These are phyloP conservation scores for Termitomyces sp. DNA, from an alignment of 768 basidiomycete species.

Conservation along the genomic window DNA sequence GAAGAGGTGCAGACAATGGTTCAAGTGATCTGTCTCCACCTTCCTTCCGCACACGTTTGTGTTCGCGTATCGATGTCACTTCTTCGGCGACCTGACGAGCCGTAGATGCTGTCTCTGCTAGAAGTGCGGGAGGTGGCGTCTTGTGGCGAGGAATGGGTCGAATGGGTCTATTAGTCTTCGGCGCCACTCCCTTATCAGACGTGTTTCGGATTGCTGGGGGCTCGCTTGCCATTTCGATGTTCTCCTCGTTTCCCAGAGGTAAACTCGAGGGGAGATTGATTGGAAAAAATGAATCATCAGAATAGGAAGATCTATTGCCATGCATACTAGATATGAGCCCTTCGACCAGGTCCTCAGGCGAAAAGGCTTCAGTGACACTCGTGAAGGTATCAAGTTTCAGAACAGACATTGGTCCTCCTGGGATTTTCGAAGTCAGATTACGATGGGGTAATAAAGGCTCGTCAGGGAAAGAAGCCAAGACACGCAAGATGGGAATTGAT, in stretches of 20 bases:
- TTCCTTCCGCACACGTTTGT: neutral
- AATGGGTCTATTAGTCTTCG: neutral
- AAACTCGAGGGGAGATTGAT: neutral
- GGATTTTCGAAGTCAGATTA: neutral
- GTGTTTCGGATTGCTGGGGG: neutral
- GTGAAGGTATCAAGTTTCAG: neutral
- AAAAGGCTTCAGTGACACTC: neutral
- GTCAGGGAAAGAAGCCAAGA: neutral
- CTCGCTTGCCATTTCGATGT: neutral
- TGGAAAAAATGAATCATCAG: too few species aligned
- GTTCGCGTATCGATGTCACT: neutral
- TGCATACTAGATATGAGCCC: slow-evolving; percentile 3
- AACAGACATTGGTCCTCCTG: neutral
- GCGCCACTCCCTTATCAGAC: neutral
- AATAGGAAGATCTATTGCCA: neutral
- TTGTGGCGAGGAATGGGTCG: neutral
- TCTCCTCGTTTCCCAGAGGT: neutral
- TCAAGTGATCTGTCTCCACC: neutral
- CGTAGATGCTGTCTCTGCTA: neutral
- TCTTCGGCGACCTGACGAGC: neutral
- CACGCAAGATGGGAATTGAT: neutral
- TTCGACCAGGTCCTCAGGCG: neutral
- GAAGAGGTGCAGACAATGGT: neutral
- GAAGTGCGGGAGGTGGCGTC: neutral
- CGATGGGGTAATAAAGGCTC: neutral